A percentile compares a stretch with the other conserved stretches of the same genome.
Evolutionary conservation across 169 alveolate genomes (phyloP).

Genomic region (Plasmodium yoelii): DNA sequence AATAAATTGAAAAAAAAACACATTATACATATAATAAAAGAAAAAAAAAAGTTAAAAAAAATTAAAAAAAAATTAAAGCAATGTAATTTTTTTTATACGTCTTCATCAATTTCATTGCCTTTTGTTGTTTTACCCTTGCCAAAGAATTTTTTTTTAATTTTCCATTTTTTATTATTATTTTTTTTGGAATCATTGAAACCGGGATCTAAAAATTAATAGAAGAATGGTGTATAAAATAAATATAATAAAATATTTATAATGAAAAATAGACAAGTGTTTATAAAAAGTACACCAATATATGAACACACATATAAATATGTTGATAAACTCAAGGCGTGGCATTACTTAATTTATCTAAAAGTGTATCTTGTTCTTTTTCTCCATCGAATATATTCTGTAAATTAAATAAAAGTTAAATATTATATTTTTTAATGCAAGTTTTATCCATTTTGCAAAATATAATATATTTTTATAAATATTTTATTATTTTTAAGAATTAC

Average conservation of each 20-base stretch:
- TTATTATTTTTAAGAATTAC: background rate
- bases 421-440: background rate
- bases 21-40: too few species aligned
- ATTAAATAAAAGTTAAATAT: background rate
- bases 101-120: background rate
- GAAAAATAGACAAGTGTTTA: background rate
- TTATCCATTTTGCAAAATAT: too few species aligned
- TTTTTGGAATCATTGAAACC: background rate
- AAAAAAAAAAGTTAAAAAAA: background rate
- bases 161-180: conserved; percentile 27
- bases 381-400: conserved; percentile 64
- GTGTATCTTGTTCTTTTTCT: conserved; percentile 1
- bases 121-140: conserved; percentile 64
- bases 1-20: too few species aligned
- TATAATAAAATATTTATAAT: background rate
- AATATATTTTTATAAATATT: too few species aligned
- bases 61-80: background rate
- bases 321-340: background rate
- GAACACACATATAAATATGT: background rate
- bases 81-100: background rate
- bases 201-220: conserved; percentile 12
- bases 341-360: conserved; percentile 55
- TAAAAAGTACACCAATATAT: background rate
- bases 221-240: background rate
- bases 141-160: conserved; percentile 32